Base-by-base conservation (phyloP, 2,329 filamentous ascomycete species). In the Rutstroemia sp. region DNA sequence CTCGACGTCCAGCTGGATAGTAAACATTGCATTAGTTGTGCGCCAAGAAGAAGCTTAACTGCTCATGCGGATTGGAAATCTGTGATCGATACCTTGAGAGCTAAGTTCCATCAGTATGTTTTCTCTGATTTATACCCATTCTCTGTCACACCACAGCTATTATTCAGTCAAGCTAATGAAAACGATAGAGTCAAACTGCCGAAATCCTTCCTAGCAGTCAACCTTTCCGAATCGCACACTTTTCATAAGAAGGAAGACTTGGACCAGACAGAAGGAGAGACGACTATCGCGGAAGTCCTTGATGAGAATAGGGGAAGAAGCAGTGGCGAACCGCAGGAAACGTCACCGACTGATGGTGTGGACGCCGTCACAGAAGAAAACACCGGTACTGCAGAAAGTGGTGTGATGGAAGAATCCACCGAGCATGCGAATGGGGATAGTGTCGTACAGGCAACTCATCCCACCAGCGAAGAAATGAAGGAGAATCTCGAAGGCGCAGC, bases 1-100 rank as follows among this genome's bases (percentile, higher is more conserved):
- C 79, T 99, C 27, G 92, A 99, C 69, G 92, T 99, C 63, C 91
- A 96, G 75, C 83, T 99, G 27, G 94, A 99, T 71, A 94, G 89
- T 65, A 89, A 94, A 66, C 94, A 99, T 71, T 95, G 91, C 71
- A 99, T 99, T 66, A 92, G 92, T 42, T 95, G 89, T 69, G 90
- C 92, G 6, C 91, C 90, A n/a, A 80, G 92, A 61, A 81, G 94
- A 60, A 95, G 89, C 68, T 75, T 99, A 66, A 97, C 92, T 3
- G 82, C 89, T 2, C 95, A 99, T 73, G 84, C 85, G 39, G 89
- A 99, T 71, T 99, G 94, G 92, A 92, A 95, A 73, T 83, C 92
- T 66, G 89, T 99, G n/a, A 89, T 99, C 63, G 92, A 96, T 73
- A 97, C 92, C 1, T 76, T 99, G 61, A 84, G 92, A 63, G 92